Base-by-base conservation (phyloP, 345 rosid species). In the Bretschneidera sinensis region DNA sequence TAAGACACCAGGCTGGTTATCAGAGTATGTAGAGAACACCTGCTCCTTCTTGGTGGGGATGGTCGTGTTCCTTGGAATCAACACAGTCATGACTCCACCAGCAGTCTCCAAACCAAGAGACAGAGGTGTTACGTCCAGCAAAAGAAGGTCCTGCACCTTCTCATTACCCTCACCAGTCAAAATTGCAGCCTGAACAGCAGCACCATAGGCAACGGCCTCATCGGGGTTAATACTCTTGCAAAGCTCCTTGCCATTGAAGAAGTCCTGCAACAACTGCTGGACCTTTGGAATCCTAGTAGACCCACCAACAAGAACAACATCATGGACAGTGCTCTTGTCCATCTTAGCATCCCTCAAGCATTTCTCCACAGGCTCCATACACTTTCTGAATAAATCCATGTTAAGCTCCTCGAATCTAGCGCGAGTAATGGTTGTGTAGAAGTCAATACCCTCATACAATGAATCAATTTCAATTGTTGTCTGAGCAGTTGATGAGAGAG, bases 161-260 rank as follows among this genome's bases (percentile, higher is more conserved):
- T 83, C 85, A 1, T 83, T 81, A 23, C 88, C 86, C 64, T 84
- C 89, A 21, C 89, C 89, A 1, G 81, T 84, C 63, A 84, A 45
- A 58, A 84, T 77, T 0, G 84, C 86, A 2, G 86, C 89, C 25
- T 85, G 88, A 9, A 85, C 86, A 21, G 88, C 86, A 20, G 88
- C 88, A 54, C 88, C 88, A 16, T 72, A 85, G 9, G 91, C 91
- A 49, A 85, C 86, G 24, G 86, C 84, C 52, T 82, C 88, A 2
- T 78, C 80, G 0, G 85, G 88, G 48, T 83, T 83, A 24, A 82
- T 82, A 71, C 87, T 82, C 68, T 79, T 82, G 43, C 84, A 82
- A 0, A 79, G 78, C 73, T 82, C 87, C 35, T 79, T 82, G 24
- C 85, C 87, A 0, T 82, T 79, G 47, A 79, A 82, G 34, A 79